Evolutionary conservation across 768 basidiomycete genomes (phyloP), one percentile per base, ranked within the genome.

Genomic region (Auricularia heimuer): DNA sequence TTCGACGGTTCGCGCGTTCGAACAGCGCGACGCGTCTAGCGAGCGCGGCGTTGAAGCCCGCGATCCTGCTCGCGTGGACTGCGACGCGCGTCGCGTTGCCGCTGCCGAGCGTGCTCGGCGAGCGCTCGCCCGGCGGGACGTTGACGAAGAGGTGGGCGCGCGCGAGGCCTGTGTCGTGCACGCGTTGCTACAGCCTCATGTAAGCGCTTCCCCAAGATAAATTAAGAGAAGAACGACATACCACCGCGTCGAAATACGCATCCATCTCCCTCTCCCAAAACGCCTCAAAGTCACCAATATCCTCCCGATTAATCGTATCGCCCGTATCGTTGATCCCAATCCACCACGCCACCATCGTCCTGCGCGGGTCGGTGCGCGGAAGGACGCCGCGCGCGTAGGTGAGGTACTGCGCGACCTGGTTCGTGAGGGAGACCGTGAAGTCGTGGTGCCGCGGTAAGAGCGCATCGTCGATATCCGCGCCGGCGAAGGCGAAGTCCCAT

Each of bases 251-350:
- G 69, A 84, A 83, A 71, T 82, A 82, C 1, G 81, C 77, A 1
- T 67, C 65, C 78, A 83, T 82, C 67, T 83, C 82, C 12, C 65
- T 67, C 62, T 79, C 76, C 81, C 82, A 83, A 70, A 83, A 83
- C 4, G 77, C 76, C 33, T 74, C 69, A 68, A 80, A 83, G 70
- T 82, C 75, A 3, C 77, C 75, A 47, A 83, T 81, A 35, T 71
- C 72, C 7, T 56, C 61, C 60, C 82, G 82, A 35, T 69, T 70
- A 33, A 80, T 63, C 1, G 79, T 79, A 69, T 85, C 83, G 10
- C 82, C 80, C 8, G 82, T 83, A 68, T 84, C 83, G 72, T 83
- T 85, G 63, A 83, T 83, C 8, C 83, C 83, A 64, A 83, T 83
- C 82, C 82, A 85, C 83, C 83, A 85, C 3, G 77, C 74, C 3